Conservation (phyloP, 2,329 filamentous ascomycete genomes). For the Fusarium sp. region DNA sequence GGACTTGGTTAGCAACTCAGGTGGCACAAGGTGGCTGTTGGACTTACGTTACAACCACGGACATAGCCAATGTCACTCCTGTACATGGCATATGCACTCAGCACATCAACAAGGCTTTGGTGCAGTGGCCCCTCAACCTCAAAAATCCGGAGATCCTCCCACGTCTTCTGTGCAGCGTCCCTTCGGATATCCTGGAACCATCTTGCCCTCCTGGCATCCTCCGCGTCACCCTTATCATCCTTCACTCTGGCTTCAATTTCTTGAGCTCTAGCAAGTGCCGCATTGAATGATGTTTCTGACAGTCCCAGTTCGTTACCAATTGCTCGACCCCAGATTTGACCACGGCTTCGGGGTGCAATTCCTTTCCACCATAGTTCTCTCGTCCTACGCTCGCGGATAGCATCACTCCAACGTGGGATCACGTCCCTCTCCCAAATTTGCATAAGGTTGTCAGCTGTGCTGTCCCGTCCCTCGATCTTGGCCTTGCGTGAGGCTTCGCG, state of each 20-base stretch:
- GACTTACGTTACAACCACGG: constrained; percentile 75
- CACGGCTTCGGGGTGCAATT: constrained; percentile 75
- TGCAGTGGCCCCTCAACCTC: constrained; percentile 72
- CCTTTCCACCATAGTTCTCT: constrained; percentile 86
- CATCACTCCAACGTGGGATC: constrained; percentile 77
- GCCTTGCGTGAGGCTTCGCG: constrained; percentile 63
- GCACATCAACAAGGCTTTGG: constrained; percentile 73
- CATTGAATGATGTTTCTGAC: constrained; percentile 72
- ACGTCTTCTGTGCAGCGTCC: constrained; percentile 72
- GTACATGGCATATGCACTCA: constrained; percentile 84
- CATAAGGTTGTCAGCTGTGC: constrained; percentile 62
- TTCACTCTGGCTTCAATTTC: constrained; percentile 67
- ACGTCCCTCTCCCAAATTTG: constrained; percentile 80
- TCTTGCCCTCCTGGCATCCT: constrained; percentile 64
- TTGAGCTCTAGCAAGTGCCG: constrained; percentile 73
- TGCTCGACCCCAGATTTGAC: constrained; percentile 74
- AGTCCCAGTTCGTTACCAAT: constrained; percentile 79
- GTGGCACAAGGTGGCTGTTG: neutral
- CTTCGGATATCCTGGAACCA: constrained; percentile 72
- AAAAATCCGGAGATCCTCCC: constrained; percentile 78
- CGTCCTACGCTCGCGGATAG: constrained; percentile 74
- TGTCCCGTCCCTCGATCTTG: constrained; percentile 64
- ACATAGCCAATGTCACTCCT: constrained; percentile 83
- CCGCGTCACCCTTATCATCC: constrained; percentile 59
- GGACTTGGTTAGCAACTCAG: constrained; percentile 30